These are phyloP conservation scores for Adansonia digitata DNA, from an alignment of 345 rosid genomes.

Conservation along the genomic window DNA sequence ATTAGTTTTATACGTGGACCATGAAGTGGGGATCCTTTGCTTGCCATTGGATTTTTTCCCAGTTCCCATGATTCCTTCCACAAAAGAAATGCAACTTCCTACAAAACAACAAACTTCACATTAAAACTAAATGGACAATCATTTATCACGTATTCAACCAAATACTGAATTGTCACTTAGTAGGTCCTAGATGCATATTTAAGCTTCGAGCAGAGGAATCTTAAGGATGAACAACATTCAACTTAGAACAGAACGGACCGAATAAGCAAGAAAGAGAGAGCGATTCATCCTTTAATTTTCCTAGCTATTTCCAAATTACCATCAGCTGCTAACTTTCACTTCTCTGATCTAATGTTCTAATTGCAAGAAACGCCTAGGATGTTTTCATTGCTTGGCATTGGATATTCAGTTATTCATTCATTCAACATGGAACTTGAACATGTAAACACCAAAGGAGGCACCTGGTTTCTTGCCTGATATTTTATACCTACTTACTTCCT, in stretches of 20 bases:
- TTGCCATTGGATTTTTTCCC: conserved; percentile 92
- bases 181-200: not conserved
- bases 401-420: conserved; percentile 7
- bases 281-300: not conserved
- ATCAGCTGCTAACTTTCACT: not conserved
- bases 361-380: not conserved
- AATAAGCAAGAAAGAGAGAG: not conserved
- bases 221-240: not conserved
- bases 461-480: not conserved
- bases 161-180: not conserved
- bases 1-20: conserved; percentile 94
- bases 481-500: not conserved
- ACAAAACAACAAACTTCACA: conserved; percentile 8
- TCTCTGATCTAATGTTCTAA: not conserved
- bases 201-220: not conserved
- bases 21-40: conserved; percentile 90
- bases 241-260: not conserved
- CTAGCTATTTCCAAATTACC: not conserved
- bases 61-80: conserved; percentile 98
- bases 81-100: conserved; percentile 92
- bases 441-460: not conserved
- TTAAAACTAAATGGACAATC: conserved; percentile 2
- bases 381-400: not conserved
- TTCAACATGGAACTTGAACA: not conserved
- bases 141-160: not conserved